phyloP scores from a whole-genome alignment of 2,329 filamentous ascomycete genomes.

The Pyrenophora graminea region DNA sequence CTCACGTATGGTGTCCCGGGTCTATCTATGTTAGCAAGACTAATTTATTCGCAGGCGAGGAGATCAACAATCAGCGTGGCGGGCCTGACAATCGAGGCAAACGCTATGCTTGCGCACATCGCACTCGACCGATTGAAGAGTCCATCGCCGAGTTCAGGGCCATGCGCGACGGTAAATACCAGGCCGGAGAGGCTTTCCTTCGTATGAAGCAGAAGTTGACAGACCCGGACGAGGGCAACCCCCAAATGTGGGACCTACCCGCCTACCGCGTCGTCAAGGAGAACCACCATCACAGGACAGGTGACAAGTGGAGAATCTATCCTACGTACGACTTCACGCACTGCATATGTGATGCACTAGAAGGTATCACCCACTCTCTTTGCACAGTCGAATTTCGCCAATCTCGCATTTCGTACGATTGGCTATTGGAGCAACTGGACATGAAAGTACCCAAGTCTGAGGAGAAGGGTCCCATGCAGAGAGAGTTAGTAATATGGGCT shows the following conservation, averaged over 20 bases:
- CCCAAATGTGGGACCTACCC: constrained; percentile 94
- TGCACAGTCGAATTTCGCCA: constrained; percentile 93
- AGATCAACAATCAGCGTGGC: constrained; percentile 86
- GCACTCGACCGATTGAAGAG: constrained; percentile 72
- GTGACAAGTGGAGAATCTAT: constrained; percentile 86
- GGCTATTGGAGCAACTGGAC: constrained; percentile 78
- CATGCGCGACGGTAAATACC: constrained; percentile 91
- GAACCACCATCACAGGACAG: constrained; percentile 75
- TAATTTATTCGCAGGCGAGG: constrained; percentile 60
- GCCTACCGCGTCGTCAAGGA: constrained; percentile 84
- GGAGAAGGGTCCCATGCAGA: constrained; percentile 74
- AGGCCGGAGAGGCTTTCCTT: constrained; percentile 78
- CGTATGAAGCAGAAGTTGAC: constrained; percentile 86
- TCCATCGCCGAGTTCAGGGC: constrained; percentile 82
- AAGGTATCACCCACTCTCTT: constrained; percentile 86
- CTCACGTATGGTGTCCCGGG: constrained; percentile 51
- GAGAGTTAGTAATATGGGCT: constrained; percentile 62
- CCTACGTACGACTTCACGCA: constrained; percentile 94
- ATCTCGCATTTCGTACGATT: constrained; percentile 86
- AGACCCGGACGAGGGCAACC: constrained; percentile 72
- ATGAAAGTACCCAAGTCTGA: constrained; percentile 71
- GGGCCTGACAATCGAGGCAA: constrained; percentile 70
- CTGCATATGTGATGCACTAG: constrained; percentile 89
- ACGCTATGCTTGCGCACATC: constrained; percentile 80
- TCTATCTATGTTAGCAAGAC: background rate